Conservation (phyloP, 192 early-diverging fungal species). For the Umbelopsis sp. region DNA sequence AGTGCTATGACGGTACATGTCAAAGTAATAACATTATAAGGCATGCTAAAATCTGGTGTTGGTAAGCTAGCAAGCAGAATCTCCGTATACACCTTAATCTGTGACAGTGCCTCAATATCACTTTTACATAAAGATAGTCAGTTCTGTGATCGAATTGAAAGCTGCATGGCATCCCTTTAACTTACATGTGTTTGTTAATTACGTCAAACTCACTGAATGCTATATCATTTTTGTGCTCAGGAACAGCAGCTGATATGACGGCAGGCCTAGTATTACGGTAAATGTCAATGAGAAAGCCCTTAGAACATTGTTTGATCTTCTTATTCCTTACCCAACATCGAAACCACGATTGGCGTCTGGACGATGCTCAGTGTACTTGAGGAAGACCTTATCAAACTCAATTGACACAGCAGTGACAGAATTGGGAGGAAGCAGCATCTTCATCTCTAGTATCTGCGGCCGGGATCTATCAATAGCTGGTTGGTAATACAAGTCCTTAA, state of each 20-base stretch:
- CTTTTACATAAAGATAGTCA: not conserved
- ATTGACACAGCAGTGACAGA: conserved; percentile 70
- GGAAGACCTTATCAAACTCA: conserved; percentile 89
- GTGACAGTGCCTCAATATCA: not conserved
- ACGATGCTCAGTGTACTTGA: conserved; percentile 95
- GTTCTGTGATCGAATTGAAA: not conserved
- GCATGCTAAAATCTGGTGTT: conserved; percentile 98
- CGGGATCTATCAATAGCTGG: conserved; percentile 80
- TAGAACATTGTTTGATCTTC: not conserved
- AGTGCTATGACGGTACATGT: conserved; percentile 94
- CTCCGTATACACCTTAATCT: conserved; percentile 74
- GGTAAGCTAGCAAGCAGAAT: conserved; percentile 87
- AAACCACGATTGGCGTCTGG: conserved; percentile 97
- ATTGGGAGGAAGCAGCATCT: conserved; percentile 67
- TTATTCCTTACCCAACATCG: conserved; percentile 68
- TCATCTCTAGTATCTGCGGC: conserved; percentile 80
- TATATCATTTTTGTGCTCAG: not conserved
- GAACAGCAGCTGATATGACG: conserved; percentile 49
- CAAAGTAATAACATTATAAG: conserved; percentile 98
- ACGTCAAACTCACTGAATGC: too few relatives aligned
- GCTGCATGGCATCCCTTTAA: too few relatives aligned
- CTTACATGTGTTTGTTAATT: too few relatives aligned
- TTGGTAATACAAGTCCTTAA: conserved; percentile 68
- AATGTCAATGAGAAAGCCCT: not conserved
- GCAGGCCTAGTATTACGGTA: conserved; percentile 44